Evolutionary conservation across 1,139 yeast genomes (phyloP), one percentile per base, ranked within the genome.

Genomic region (Pichia sp.): DNA sequence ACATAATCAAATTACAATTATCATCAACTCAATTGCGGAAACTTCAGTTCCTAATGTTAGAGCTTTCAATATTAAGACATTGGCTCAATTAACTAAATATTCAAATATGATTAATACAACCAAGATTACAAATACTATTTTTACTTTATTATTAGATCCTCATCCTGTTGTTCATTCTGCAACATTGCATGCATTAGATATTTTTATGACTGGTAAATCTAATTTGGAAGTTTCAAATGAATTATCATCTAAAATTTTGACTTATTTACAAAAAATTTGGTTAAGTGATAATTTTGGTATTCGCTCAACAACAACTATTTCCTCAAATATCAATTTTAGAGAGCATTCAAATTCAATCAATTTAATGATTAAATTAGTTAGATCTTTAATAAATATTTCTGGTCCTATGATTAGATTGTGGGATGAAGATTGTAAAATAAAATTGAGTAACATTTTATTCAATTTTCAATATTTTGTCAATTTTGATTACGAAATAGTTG

Each of bases 121-220:
- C 12, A 62, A 65, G 3, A 74, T 83, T 11, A 69, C 74, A 48
- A 80, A 80, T 35, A 78, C 87, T 5, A 60, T 82, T 9, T 63
- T 72, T 20, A 82, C 86, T 24, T 68, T 90, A 38, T 65, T 84
- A 3, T 68, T 68, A 33, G 97, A 90, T 63, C 94, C 96, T 0
- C 92, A 90, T 58, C 96, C 96, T 0, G 67, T 78, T 3, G 89
- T 92, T 12, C 89, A 86, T 58, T 73, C 76, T 47, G 83, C 87
- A 71, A 73, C 94, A 0, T 61, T 89, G 50, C 74, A 74, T 43
- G 75, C 95, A 0, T 62, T 85, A 34, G 63, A 74, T 3, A 66
- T 74, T 6, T 65, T 85, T 12, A 69, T 87, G 41, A 78, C 78
- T 41, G 66, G 65, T 36, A 66, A 70, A 39, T 68, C 76, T 5